These are phyloP conservation scores for Penicillium sp. DNA, from an alignment of 2,329 filamentous ascomycete genomes.

Conservation along the genomic window DNA sequence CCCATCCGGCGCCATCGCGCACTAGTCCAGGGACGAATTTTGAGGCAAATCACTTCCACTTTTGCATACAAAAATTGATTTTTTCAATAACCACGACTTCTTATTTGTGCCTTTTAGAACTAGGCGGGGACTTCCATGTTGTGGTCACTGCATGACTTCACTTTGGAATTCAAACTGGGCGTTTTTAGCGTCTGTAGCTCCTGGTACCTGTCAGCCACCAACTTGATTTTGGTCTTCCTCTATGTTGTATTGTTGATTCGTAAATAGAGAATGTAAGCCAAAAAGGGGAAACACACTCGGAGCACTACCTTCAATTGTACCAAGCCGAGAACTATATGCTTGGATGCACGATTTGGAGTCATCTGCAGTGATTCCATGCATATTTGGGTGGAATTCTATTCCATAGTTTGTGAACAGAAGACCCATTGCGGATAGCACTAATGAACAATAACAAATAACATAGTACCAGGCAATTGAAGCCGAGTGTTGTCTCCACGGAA, in stretches of 20 bases:
- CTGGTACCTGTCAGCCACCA: background rate
- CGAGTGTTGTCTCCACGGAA: background rate
- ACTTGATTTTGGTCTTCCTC: background rate
- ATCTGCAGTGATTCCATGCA: too few relatives aligned
- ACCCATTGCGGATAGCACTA: background rate
- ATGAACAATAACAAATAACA: background rate
- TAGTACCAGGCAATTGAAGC: background rate
- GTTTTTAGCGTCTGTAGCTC: background rate
- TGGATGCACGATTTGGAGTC: background rate
- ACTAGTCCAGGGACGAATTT: background rate
- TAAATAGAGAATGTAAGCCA: background rate
- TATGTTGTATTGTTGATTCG: too few relatives aligned
- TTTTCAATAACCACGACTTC: background rate
- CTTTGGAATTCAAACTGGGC: background rate
- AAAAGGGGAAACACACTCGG: background rate
- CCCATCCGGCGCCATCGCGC: background rate
- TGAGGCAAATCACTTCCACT: background rate
- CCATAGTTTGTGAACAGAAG: background rate
- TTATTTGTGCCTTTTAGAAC: background rate
- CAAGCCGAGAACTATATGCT: background rate
- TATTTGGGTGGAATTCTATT: background rate
- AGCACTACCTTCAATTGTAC: background rate
- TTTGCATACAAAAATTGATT: too few relatives aligned
- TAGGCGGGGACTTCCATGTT: background rate
- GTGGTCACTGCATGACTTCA: background rate